These are phyloP conservation scores for Chenopodium berlandieri DNA, from an alignment of 148 eudicot genomes.

Conservation along the genomic window DNA sequence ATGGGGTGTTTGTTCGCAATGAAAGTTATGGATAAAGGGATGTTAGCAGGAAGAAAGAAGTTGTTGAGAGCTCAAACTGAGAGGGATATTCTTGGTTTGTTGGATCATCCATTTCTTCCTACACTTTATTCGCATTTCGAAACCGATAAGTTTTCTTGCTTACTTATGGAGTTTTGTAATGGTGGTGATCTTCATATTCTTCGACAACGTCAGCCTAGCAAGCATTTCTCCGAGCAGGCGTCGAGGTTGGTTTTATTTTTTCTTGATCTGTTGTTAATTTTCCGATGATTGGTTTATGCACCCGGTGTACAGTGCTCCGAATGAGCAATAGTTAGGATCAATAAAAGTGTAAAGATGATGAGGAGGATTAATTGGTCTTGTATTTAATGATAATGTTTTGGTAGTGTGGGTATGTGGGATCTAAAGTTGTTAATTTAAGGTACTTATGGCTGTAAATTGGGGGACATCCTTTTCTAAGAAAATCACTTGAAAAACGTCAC, in stretches of 20 bases:
- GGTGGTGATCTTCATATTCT: slow-evolving; percentile 89
- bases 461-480: neutral
- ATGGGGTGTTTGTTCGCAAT: slow-evolving; percentile 67
- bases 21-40: slow-evolving; percentile 86
- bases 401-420: neutral
- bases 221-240: slow-evolving; percentile 68
- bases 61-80: slow-evolving; percentile 74
- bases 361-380: neutral
- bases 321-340: no score
- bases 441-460: neutral
- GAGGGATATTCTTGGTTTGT: slow-evolving; percentile 64
- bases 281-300: no score
- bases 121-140: slow-evolving; percentile 80
- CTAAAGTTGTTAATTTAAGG: slow-evolving; percentile 5
- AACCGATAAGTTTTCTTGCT: slow-evolving; percentile 72
- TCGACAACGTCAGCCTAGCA: slow-evolving; percentile 70
- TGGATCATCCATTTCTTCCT: slow-evolving; percentile 86
- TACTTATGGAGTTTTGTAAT: slow-evolving; percentile 82
- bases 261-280: neutral
- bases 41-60: slow-evolving; percentile 76
- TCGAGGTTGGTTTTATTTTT: slow-evolving; percentile 47
- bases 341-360: neutral
- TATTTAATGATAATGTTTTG: slow-evolving; percentile 3
- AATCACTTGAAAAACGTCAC: slow-evolving; percentile 11
- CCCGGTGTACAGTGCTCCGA: no score